phyloP scores from a whole-genome alignment of 2,329 filamentous ascomycete genomes.

The Diplodia seriata region DNA sequence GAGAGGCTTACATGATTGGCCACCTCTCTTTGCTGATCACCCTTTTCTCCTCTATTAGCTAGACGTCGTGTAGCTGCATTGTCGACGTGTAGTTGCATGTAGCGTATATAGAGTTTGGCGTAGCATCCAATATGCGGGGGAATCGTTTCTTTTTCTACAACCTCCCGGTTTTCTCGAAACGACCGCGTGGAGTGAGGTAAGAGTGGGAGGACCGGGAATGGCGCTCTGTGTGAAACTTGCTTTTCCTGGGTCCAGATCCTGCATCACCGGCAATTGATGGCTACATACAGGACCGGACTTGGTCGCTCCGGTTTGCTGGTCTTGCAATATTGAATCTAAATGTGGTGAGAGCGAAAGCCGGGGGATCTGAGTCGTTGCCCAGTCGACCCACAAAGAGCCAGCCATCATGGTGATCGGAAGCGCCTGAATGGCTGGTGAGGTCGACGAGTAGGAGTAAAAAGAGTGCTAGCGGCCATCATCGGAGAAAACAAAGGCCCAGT shows the following conservation, averaged over 20 bases:
- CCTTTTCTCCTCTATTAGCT: too few species aligned
- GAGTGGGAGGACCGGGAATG: neutral
- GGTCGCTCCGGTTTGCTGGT: too few species aligned
- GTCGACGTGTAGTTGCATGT: too few species aligned
- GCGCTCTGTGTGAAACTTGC: neutral
- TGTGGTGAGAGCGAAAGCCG: too few species aligned
- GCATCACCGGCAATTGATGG: neutral
- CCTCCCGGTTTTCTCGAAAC: neutral
- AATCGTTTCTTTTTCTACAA: too few species aligned
- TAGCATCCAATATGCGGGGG: too few species aligned
- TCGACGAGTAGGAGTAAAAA: neutral
- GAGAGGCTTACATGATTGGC: too few species aligned
- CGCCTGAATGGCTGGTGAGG: neutral
- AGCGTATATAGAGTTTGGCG: too few species aligned
- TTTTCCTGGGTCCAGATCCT: neutral
- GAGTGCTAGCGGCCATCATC: neutral
- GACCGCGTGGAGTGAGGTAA: neutral
- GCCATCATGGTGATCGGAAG: too few species aligned
- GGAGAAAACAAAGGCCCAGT: constrained; percentile 2
- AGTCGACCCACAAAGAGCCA: neutral
- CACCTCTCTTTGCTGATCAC: too few species aligned
- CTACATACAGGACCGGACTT: neutral
- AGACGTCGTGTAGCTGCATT: too few species aligned
- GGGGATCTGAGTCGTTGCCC: constrained; percentile 8
- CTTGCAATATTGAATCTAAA: too few species aligned